Conservation (phyloP, 208 protist species). For the Zelonia costaricensis region DNA sequence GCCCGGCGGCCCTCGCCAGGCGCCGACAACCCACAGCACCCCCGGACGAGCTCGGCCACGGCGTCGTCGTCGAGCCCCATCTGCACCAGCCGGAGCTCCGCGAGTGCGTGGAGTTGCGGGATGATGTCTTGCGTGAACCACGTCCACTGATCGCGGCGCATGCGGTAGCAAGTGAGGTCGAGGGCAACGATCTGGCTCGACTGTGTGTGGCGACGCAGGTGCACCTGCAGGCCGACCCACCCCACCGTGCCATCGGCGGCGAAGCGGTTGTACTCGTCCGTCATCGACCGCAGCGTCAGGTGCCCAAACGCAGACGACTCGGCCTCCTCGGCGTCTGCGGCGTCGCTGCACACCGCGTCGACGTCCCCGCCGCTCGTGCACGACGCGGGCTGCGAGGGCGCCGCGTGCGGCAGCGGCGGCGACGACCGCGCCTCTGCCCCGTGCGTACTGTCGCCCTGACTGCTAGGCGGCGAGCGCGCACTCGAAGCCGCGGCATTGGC, state of each 20-base stretch:
- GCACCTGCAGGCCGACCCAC: slow-evolving; percentile 42
- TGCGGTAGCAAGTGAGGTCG: slow-evolving; percentile 51
- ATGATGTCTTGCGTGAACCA: slow-evolving; percentile 66
- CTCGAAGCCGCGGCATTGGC: too few relatives aligned
- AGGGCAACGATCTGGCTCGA: slow-evolving; percentile 35
- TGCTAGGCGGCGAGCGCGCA: too few relatives aligned
- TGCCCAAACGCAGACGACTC: background rate
- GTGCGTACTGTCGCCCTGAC: too few relatives aligned
- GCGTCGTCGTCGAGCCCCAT: slow-evolving; percentile 61
- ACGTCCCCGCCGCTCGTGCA: too few relatives aligned
- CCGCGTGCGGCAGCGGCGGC: background rate
- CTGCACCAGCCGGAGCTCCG: slow-evolving; percentile 44
- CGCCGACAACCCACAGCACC: slow-evolving; percentile 19
- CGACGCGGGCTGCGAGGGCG: background rate
- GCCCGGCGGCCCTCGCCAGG: slow-evolving; percentile 5
- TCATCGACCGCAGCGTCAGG: slow-evolving; percentile 25
- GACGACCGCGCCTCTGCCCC: background rate
- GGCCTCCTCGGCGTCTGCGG: background rate
- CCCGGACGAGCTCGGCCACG: slow-evolving; percentile 46
- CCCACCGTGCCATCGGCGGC: slow-evolving; percentile 23
- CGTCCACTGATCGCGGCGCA: slow-evolving; percentile 55
- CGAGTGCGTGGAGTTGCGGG: slow-evolving; percentile 49
- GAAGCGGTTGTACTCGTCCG: slow-evolving; percentile 26
- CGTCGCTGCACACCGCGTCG: background rate
- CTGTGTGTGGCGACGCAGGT: slow-evolving; percentile 46